These are phyloP conservation scores for Magnusiomyces ingens DNA, from an alignment of 1,139 yeast species.

Conservation along the genomic window DNA sequence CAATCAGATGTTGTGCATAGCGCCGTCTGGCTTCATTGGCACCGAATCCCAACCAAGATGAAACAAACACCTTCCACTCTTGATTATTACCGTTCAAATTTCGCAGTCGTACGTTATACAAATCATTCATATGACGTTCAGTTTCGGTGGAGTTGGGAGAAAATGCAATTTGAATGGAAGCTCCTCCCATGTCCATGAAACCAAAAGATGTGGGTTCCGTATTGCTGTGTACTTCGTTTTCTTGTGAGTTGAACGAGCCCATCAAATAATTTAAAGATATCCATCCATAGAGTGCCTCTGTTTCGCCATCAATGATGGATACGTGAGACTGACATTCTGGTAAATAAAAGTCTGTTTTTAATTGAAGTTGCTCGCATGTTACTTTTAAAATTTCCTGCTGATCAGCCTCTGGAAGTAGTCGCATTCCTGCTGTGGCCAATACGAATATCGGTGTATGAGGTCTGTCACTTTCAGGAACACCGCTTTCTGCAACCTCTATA, in stretches of 20 bases:
- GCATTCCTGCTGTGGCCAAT: slow-evolving; percentile 83
- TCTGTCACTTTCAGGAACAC: slow-evolving; percentile 61
- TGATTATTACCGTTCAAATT: slow-evolving; percentile 35
- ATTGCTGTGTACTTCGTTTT: neutral
- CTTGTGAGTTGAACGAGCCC: slow-evolving; percentile 39
- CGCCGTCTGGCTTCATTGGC: slow-evolving; percentile 61
- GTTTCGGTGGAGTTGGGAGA: slow-evolving; percentile 56
- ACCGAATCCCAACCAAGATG: slow-evolving; percentile 74
- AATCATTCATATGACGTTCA: slow-evolving; percentile 47
- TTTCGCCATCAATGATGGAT: slow-evolving; percentile 64
- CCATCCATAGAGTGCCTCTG: slow-evolving; percentile 80
- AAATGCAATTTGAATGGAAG: slow-evolving; percentile 73
- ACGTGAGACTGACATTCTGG: slow-evolving; percentile 47
- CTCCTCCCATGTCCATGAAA: slow-evolving; percentile 77
- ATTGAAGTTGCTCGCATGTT: slow-evolving; percentile 47
- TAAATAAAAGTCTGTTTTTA: slow-evolving; percentile 49
- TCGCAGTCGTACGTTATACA: slow-evolving; percentile 46
- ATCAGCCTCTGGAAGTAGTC: slow-evolving; percentile 52
- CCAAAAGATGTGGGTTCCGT: slow-evolving; percentile 46
- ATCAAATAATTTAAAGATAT: slow-evolving; percentile 61
- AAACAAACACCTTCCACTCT: slow-evolving; percentile 53
- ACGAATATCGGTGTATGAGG: slow-evolving; percentile 66
- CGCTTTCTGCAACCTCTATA: slow-evolving; percentile 46
- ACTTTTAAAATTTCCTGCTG: slow-evolving; percentile 46
- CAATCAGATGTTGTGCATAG: slow-evolving; percentile 37